Percentiles rank a stretch among this genome's conserved stretches.
Conservation (phyloP, 73 alveolate genomes). For the Uronychia setigera region DNA sequence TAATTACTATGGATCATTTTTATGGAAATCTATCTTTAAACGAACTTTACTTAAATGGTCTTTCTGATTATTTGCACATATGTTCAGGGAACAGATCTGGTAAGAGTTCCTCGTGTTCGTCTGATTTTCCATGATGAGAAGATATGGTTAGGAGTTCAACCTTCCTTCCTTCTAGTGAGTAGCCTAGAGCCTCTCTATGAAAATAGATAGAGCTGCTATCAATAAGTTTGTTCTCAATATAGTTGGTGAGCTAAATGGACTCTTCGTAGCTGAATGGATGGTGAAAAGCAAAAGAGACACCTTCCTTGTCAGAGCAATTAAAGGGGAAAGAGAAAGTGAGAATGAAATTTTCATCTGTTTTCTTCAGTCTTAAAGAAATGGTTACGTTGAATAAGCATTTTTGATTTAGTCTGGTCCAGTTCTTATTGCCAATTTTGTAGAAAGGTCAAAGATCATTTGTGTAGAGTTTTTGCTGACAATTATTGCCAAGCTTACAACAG, state of each 20-base stretch:
- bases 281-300: constrained; percentile 70
- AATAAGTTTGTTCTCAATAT: constrained; percentile 32
- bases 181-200: constrained; percentile 37
- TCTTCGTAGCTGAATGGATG: constrained; percentile 72
- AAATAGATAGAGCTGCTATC: constrained; percentile 42
- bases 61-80: background rate
- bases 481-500: constrained; percentile 2
- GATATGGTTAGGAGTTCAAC: constrained; percentile 60
- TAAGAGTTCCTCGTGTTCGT: constrained; percentile 41
- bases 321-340: constrained; percentile 55
- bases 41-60: constrained; percentile 80
- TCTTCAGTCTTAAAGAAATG: background rate
- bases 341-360: constrained; percentile 29
- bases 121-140: constrained; percentile 26
- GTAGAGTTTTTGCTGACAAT: constrained; percentile 28
- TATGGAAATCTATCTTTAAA: constrained; percentile 90
- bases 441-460: constrained; percentile 38
- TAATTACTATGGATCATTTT: constrained; percentile 81
- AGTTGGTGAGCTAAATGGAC: constrained; percentile 28
- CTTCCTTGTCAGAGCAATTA: constrained; percentile 29
- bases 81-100: constrained; percentile 26
- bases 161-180: constrained; percentile 41
- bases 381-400: background rate
- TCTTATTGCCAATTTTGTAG: constrained; percentile 14
- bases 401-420: constrained; percentile 10